Base-by-base conservation (phyloP, 495 filamentous ascomycete species). In the Lophium mytilinum region DNA sequence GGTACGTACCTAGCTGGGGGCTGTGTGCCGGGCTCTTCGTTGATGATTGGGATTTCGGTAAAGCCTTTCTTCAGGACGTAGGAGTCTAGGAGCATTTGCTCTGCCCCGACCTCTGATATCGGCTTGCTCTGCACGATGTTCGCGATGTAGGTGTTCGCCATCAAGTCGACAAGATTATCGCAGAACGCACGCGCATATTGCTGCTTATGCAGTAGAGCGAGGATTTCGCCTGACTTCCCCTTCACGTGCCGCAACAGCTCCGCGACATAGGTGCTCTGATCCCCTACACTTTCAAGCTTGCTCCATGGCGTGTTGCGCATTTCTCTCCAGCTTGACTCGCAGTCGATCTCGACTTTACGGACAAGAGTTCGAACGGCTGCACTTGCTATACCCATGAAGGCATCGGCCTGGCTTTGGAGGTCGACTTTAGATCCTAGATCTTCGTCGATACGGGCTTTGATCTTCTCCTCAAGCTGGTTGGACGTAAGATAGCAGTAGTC, bases 281-380 rank as follows among this genome's bases (percentile, higher is more conserved):
- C 93, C 53, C 88, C 89, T n/a, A 96, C 94, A 56, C 77, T 84
- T 61, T 97, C 94, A 74, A 98, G 85, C 59, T 87, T 88, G 66
- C 84, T 85, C 93, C 93, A 98, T n/a, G 90, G 86, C 0, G 84
- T 93, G 66, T 95, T 95, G 55, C 88, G 86, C 93, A 98, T 97
- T 75, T 97, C 94, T 52, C 92, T 83, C 92, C 91, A 97, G 11
- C 83, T 83, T 2, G 87, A 81, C 58, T 96, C 93, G 60, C 88
- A 83, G 21, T 86, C 84, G 7, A 85, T 56, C 62, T 96, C 90
- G 9, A 95, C 86, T 63, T 83, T 85, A 53, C 86, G 81, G 1
- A 96, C 90, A 49, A 98, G 80, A 4, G 85, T 80, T 37, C 89
- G 79, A 9, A 97, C 85, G 9, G 89, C 88, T 17, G 91, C 88